These are phyloP conservation scores for Termitomyces sp. DNA, from an alignment of 768 basidiomycete species.

Conservation along the genomic window DNA sequence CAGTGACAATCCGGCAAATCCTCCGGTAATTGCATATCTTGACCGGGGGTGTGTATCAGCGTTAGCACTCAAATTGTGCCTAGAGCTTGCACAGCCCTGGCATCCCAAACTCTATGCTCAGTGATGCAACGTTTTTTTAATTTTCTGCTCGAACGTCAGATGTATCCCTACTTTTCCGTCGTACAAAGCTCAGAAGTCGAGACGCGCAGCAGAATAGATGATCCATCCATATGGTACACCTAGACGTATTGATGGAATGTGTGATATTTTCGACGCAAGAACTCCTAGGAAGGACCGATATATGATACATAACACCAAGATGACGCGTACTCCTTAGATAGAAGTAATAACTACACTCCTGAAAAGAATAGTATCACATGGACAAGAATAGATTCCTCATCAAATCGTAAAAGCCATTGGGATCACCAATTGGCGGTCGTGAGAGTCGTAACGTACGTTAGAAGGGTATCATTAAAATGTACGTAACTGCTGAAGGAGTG, in stretches of 20 bases:
- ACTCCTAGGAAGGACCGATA: background rate
- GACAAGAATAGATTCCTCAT: constrained; percentile 14
- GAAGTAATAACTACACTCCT: constrained; percentile 1
- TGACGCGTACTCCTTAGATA: constrained; percentile 7
- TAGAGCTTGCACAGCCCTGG: constrained; percentile 9
- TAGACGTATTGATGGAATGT: constrained; percentile 6
- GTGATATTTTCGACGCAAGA: constrained; percentile 5
- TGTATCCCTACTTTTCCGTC: constrained; percentile 2
- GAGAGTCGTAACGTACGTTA: constrained; percentile 30
- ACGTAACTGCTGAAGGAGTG: constrained; percentile 24
- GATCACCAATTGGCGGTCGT: constrained; percentile 21
- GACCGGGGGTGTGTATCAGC: background rate
- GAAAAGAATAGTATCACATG: constrained; percentile 11
- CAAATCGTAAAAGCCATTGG: constrained; percentile 23
- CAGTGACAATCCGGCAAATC: constrained; percentile 8
- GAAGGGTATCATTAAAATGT: constrained; percentile 25
- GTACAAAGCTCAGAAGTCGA: constrained; percentile 1
- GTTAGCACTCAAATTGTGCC: constrained; percentile 19
- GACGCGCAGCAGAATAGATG: constrained; percentile 9
- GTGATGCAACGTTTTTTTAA: constrained; percentile 47
- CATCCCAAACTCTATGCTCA: constrained; percentile 22
- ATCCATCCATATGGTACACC: constrained; percentile 10
- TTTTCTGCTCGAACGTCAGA: constrained; percentile 21
- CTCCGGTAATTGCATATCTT: constrained; percentile 3
- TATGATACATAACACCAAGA: background rate